phyloP scores from a whole-genome alignment of 176 grass and related monocot genomes.

The Bromus sterilis region DNA sequence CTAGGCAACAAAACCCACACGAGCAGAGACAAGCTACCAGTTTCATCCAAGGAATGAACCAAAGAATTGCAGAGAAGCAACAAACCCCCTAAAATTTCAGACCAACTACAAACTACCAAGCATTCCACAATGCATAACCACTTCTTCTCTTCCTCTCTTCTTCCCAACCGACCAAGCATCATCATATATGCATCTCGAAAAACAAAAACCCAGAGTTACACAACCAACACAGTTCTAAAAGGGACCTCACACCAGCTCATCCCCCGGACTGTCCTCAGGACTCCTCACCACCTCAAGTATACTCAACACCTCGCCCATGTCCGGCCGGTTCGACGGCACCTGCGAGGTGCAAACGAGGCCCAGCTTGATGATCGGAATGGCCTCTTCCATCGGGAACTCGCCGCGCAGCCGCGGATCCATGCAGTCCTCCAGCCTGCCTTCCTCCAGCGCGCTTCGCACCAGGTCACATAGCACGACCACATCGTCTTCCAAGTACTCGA shows the following conservation, averaged over 20 bases:
- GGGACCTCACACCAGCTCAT: slow-evolving; percentile 50
- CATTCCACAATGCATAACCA: slow-evolving; percentile 35
- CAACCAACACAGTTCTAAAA: not conserved
- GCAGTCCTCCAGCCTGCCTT: slow-evolving; percentile 61
- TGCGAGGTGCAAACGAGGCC: slow-evolving; percentile 86
- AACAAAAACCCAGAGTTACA: slow-evolving; percentile 15
- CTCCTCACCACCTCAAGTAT: slow-evolving; percentile 83
- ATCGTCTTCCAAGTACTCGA: slow-evolving; percentile 97
- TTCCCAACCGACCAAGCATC: not conserved
- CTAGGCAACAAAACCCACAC: slow-evolving; percentile 16
- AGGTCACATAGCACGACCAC: slow-evolving; percentile 78
- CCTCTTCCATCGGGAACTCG: slow-evolving; percentile 73
- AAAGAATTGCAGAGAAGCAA: slow-evolving; percentile 28
- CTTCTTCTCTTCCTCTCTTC: not conserved
- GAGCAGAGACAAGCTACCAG: slow-evolving; percentile 4
- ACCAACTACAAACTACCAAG: slow-evolving; percentile 27
- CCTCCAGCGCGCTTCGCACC: slow-evolving; percentile 71
- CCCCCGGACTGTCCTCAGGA: slow-evolving; percentile 45
- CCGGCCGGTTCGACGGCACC: slow-evolving; percentile 89
- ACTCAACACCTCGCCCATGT: slow-evolving; percentile 70
- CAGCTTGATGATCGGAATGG: slow-evolving; percentile 68
- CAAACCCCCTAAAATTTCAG: slow-evolving; percentile 22
- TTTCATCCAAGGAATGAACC: slow-evolving; percentile 17
- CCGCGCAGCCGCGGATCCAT: slow-evolving; percentile 56
- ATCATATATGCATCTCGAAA: slow-evolving; percentile 46